Base-by-base conservation (phyloP, 257 asterid species). In the Leptodermis oblonga region DNA sequence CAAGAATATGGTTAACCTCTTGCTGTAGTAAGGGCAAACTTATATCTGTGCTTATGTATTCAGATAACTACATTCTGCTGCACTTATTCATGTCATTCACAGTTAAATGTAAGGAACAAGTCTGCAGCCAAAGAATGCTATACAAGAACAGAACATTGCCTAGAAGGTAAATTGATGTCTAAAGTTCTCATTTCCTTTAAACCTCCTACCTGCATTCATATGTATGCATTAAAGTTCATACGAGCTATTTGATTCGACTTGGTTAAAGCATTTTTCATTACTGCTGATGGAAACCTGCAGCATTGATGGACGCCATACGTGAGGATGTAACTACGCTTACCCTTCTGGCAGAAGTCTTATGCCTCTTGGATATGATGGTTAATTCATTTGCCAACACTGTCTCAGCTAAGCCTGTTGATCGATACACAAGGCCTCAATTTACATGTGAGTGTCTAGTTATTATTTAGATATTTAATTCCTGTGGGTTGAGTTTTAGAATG, bases 281-380 rank as follows among this genome's bases (percentile, higher is more conserved):
- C 70, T 63, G 53, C 8, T 70, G 78, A 23, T 80, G 58, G 58
- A 48, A 72, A 83, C 69, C 70, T 77, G 86, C 93, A 93, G 99
- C 73, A 67, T 80, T 93, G 68, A 88, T 88, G 90, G 91, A 87
- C 62, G 76, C 84, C 68, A 88, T 93, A 77, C 85, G 99, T 65
- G 81, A 82, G 78, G 96, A 90, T 83, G 97, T 90, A 45, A 81
- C 83, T 75, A 86, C 79, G 69, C 96, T 93, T 73, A 89, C 95
- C 37, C 86, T 90, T 83, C 95, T 93, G 69, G 84, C 99, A 45
- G 97, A 93, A 85, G 95, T 83, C 73, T 81, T 93, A 62, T 93
- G 99, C 87, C 99, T 93, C 85, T 80, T 93, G 71, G 99, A 93
- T 81, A 86, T 93, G 97, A 78, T 90, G 72, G 99, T 90, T 65